Conservation (phyloP, 306 rosid genomes). For the Vigna unguiculata region DNA sequence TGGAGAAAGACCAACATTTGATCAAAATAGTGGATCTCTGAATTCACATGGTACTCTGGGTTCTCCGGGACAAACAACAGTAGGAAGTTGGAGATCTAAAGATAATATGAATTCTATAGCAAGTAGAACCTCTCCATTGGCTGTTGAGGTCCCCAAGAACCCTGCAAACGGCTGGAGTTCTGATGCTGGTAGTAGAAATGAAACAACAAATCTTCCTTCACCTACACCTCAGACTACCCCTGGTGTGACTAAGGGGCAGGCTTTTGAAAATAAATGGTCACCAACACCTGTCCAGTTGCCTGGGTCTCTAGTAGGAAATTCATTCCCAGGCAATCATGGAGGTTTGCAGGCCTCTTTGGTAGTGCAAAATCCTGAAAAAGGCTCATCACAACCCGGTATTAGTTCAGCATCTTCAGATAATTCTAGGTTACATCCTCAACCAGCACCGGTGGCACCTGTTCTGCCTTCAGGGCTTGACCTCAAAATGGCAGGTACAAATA, state of each 20-base stretch:
- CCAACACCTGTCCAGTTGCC: constrained; percentile 57
- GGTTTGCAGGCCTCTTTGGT: constrained; percentile 54
- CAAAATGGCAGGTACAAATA: constrained; percentile 63
- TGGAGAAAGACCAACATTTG: constrained; percentile 50
- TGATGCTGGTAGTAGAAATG: constrained; percentile 55
- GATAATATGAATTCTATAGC: constrained; percentile 51
- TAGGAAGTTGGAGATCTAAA: constrained; percentile 66
- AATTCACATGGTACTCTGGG: constrained; percentile 49
- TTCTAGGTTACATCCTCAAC: constrained; percentile 60
- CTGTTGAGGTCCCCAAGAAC: constrained; percentile 69
- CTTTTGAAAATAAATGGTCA: constrained; percentile 70
- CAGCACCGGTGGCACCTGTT: constrained; percentile 47
- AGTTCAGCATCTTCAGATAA: constrained; percentile 45
- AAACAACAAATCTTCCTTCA: constrained; percentile 86
- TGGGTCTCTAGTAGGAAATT: constrained; percentile 53
- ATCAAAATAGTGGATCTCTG: constrained; percentile 51
- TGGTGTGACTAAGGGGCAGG: constrained; percentile 59
- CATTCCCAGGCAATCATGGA: constrained; percentile 50
- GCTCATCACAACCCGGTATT: constrained; percentile 51
- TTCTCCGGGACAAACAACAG: constrained; percentile 56
- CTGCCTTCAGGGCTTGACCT: constrained; percentile 58
- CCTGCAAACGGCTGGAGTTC: constrained; percentile 69
- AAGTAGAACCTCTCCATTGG: constrained; percentile 55
- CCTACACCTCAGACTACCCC: constrained; percentile 86
- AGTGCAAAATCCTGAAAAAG: constrained; percentile 52